Evolutionary conservation across 805 yeast species (phyloP), one percentile per base, ranked within the genome.

Genomic region (Dipodascopsis uninucleata): DNA sequence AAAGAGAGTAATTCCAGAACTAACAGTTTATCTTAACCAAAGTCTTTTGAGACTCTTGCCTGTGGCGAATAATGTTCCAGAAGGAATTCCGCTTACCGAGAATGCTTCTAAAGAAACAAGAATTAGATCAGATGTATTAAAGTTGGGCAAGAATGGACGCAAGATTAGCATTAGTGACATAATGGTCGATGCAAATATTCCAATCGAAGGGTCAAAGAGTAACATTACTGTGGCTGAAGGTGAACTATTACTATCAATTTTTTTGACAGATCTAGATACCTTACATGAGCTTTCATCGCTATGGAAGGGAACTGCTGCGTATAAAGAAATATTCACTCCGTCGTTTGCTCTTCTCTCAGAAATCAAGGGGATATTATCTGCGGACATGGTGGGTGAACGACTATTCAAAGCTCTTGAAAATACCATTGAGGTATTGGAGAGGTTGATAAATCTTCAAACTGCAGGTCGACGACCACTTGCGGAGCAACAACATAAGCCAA

Each of bases 1-100:
- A 24, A 83, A 87, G 63, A 72, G 98, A 58, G 80, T 71, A 56
- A 69, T 82, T 36, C 98, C 99, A 0, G 98, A 93, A 64, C 74
- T 83, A 8, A 64, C 48, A 14, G 39, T 45, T 18, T 35, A 39
- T 26, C n/a, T 53, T 17, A 45, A 46, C 12, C 45, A 23, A 5
- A 29, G 43, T 72, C 4, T 73, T 66, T 38, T 82, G 81, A 14
- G 44, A n/a, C 42, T 41, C 28, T 16, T 43, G 5, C 9, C 12
- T 9, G 36, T 28, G 31, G 10, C n/a, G 5, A 12, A 21, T 6
- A 17, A 24, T 2, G 34, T 32, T 8, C 48, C 53, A 3, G 29
- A 39, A 10, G 49, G 45, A 17, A 39, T 50, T 22, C 55, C 55
- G 1, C 20, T 47, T 5, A 8, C 44, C 9, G 28, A 26, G 14